phyloP scores from a whole-genome alignment of 1,284 basidiomycete genomes.

The Heterobasidion irregulare region DNA sequence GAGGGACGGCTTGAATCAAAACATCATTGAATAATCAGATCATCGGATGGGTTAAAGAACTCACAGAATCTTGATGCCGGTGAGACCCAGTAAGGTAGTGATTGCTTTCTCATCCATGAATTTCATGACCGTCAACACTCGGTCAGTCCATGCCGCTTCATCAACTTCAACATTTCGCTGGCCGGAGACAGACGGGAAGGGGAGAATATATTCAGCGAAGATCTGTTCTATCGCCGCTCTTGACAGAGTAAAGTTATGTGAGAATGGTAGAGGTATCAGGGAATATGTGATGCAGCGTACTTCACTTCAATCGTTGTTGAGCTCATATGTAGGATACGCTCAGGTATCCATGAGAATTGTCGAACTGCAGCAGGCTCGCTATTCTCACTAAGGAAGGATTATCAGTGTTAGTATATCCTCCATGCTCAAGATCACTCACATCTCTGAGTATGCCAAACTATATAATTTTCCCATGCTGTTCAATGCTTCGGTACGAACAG shows the following conservation, averaged over 20 bases:
- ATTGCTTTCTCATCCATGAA: conserved; percentile 58
- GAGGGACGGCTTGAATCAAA: conserved; percentile 50
- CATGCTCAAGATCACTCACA: conserved; percentile 44
- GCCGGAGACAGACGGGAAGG: conserved; percentile 51
- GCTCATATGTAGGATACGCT: conserved; percentile 54
- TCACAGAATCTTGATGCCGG: conserved; percentile 52
- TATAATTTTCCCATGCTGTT: conserved; percentile 76
- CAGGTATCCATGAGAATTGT: conserved; percentile 95
- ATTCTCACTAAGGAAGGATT: conserved; percentile 52
- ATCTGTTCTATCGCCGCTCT: conserved; percentile 57
- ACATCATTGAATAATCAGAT: neutral
- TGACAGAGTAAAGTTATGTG: conserved; percentile 3
- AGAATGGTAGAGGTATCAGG: neutral
- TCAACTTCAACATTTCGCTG: conserved; percentile 58
- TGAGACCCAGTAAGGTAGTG: conserved; percentile 51
- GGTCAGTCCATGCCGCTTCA: conserved; percentile 81
- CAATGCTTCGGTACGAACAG: conserved; percentile 81
- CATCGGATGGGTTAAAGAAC: conserved; percentile 17
- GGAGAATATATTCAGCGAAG: conserved; percentile 72
- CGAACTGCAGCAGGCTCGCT: conserved; percentile 64
- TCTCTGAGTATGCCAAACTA: conserved; percentile 79
- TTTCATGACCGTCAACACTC: conserved; percentile 69
- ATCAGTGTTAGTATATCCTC: neutral
- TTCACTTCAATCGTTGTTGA: conserved; percentile 46
- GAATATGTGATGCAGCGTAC: conserved; percentile 27